phyloP scores from a whole-genome alignment of 768 basidiomycete species.

The Boletus speciosus region DNA sequence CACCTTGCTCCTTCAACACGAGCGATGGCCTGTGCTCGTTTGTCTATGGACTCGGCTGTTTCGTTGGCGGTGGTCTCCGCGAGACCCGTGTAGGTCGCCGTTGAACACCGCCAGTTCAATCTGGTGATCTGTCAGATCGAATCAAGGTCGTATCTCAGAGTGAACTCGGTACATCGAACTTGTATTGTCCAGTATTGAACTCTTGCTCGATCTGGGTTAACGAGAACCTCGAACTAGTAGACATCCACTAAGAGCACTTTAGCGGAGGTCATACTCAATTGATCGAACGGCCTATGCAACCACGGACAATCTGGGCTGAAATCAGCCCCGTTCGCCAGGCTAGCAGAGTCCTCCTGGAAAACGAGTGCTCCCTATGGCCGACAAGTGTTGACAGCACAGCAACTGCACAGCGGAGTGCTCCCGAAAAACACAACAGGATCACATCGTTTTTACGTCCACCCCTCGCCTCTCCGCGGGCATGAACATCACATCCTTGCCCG shows the following conservation, averaged over 20 bases:
- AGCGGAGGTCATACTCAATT: constrained; percentile 36
- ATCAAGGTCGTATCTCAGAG: background rate
- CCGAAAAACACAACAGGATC: no score
- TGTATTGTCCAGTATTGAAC: constrained; percentile 53
- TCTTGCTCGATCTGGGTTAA: constrained; percentile 42
- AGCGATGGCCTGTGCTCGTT: constrained; percentile 35
- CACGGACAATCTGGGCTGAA: constrained; percentile 51
- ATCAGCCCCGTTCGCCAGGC: constrained; percentile 57
- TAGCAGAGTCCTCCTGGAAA: constrained; percentile 56
- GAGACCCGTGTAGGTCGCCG: constrained; percentile 46
- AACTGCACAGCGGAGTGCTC: no score
- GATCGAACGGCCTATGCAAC: constrained; percentile 61
- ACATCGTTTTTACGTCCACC: no score
- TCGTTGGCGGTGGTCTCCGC: constrained; percentile 41
- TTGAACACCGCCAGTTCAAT: constrained; percentile 51
- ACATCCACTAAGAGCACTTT: background rate
- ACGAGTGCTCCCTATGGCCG: no score
- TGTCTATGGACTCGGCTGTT: constrained; percentile 37
- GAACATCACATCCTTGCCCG: no score
- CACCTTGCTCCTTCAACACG: constrained; percentile 40
- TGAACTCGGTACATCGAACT: constrained; percentile 40
- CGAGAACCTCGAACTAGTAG: background rate
- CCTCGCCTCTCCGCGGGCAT: no score
- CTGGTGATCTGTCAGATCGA: constrained; percentile 25
- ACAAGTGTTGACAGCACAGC: no score